A percentile compares a stretch with the other conserved stretches of the same genome.
These are phyloP conservation scores for Dalechampia spathulata DNA, from an alignment of 441 rosid species.

Conservation along the genomic window DNA sequence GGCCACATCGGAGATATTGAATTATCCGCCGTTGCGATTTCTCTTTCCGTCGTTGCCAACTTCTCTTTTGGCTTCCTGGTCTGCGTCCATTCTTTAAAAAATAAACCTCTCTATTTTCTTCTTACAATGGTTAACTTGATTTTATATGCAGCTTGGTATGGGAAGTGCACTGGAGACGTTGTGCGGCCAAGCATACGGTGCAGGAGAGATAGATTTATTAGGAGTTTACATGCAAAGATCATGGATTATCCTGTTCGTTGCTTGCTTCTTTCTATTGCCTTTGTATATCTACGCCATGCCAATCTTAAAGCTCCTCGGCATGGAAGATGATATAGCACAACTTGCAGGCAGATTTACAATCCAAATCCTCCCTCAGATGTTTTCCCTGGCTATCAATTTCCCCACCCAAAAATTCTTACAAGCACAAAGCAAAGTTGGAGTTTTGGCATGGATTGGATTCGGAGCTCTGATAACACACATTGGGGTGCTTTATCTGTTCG, in stretches of 20 bases:
- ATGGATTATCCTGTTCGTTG: slow-evolving; percentile 51
- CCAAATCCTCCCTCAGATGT: slow-evolving; percentile 79
- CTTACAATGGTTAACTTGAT: too few species aligned
- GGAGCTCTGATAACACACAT: slow-evolving; percentile 43
- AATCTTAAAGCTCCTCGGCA: slow-evolving; percentile 55
- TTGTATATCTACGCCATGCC: slow-evolving; percentile 68
- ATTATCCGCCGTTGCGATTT: slow-evolving; percentile 75
- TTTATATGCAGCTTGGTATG: slow-evolving; percentile 76
- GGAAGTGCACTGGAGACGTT: slow-evolving; percentile 70
- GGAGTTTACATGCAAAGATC: slow-evolving; percentile 92
- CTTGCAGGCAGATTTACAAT: slow-evolving; percentile 45
- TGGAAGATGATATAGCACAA: slow-evolving; percentile 49
- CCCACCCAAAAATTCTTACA: slow-evolving; percentile 77
- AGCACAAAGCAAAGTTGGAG: slow-evolving; percentile 72
- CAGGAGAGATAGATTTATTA: slow-evolving; percentile 54
- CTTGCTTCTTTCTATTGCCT: slow-evolving; percentile 54
- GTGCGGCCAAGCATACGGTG: slow-evolving; percentile 74
- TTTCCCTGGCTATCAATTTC: slow-evolving; percentile 73
- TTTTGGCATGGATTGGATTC: slow-evolving; percentile 74
- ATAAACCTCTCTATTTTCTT: too few species aligned
- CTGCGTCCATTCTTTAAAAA: slow-evolving; percentile 13
- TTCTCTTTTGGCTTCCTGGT: slow-evolving; percentile 92
- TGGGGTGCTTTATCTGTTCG: slow-evolving; percentile 39
- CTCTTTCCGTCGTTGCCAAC: slow-evolving; percentile 69
- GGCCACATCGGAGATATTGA: slow-evolving; percentile 84